phyloP scores from a whole-genome alignment of 176 grass and related monocot species.

The Ananas comosus region DNA sequence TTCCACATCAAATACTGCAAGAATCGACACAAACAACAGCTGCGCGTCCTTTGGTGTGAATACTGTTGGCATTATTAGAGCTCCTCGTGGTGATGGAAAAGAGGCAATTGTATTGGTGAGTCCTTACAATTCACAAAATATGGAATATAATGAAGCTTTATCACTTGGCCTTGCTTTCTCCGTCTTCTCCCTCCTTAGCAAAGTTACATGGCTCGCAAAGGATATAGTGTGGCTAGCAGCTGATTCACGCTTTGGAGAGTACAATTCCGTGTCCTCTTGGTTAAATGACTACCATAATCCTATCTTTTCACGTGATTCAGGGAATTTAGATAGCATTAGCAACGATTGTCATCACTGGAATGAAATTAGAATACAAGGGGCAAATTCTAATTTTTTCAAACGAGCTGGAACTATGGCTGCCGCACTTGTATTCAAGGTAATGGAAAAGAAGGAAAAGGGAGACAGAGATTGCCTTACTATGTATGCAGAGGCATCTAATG shows the following conservation, averaged over 20 bases:
- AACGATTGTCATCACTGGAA: slow-evolving; percentile 16
- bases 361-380: slow-evolving; percentile 17
- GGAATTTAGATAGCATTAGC: slow-evolving; percentile 22
- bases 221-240: slow-evolving; percentile 90
- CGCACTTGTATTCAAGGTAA: slow-evolving; percentile 76
- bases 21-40: slow-evolving; percentile 27
- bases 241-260: slow-evolving; percentile 81
- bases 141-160: slow-evolving; percentile 50
- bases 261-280: slow-evolving; percentile 70
- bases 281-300: slow-evolving; percentile 84
- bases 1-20: slow-evolving; percentile 31
- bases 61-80: slow-evolving; percentile 69
- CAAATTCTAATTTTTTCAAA: slow-evolving; percentile 46
- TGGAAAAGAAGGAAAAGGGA: slow-evolving; percentile 32
- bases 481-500: slow-evolving; percentile 93
- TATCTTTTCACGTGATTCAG: slow-evolving; percentile 32
- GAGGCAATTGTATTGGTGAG: slow-evolving; percentile 87
- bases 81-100: slow-evolving; percentile 93
- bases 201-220: slow-evolving; percentile 70
- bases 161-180: slow-evolving; percentile 81
- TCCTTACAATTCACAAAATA: slow-evolving; percentile 69
- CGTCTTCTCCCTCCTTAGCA: slow-evolving; percentile 72
- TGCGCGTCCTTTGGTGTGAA: slow-evolving; percentile 42
- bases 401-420: slow-evolving; percentile 91
- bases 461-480: slow-evolving; percentile 77